A percentile compares a stretch with the other conserved stretches of the same genome.
These are phyloP conservation scores for Blastocystis sp. DNA, from an alignment of 352 stramenopile genomes.

Conservation along the genomic window DNA sequence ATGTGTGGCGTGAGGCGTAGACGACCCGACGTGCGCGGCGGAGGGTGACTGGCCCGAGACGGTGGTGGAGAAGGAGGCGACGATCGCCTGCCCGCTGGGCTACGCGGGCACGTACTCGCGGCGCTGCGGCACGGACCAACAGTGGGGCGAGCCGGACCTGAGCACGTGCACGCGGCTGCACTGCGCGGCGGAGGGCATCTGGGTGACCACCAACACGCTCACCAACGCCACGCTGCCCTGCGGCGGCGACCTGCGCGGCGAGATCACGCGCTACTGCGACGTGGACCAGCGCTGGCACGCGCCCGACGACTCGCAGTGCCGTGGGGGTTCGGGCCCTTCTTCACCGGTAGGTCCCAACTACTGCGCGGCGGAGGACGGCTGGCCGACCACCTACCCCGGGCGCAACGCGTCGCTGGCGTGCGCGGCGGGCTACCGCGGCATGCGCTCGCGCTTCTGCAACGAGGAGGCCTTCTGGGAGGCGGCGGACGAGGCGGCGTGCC, in stretches of 20 bases:
- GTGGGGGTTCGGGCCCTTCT: neutral
- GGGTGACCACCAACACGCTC: constrained; percentile 54
- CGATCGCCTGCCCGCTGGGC: constrained; percentile 14
- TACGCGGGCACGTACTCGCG: constrained; percentile 49
- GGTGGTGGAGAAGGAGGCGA: neutral
- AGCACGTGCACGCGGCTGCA: constrained; percentile 33
- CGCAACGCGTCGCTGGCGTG: constrained; percentile 34
- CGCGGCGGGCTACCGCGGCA: constrained; percentile 16
- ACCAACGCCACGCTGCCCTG: constrained; percentile 51
- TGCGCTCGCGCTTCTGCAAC: constrained; percentile 33
- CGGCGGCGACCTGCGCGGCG: constrained; percentile 26
- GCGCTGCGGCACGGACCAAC: neutral
- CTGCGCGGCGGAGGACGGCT: constrained; percentile 10
- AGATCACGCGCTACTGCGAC: constrained; percentile 59
- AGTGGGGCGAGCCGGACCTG: constrained; percentile 58
- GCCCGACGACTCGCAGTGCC: constrained; percentile 15
- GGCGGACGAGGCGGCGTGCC: constrained; percentile 26
- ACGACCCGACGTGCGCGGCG: constrained; percentile 26
- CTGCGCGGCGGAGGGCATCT: constrained; percentile 37
- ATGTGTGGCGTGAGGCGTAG: neutral
- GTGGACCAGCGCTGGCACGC: constrained; percentile 37
- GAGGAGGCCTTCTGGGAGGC: constrained; percentile 40
- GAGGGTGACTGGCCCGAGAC: constrained; percentile 51
- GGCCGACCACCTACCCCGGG: constrained; percentile 45
- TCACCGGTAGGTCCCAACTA: constrained; percentile 54